phyloP scores from a whole-genome alignment of 768 basidiomycete genomes.

The Leucogyrophana mollusca region DNA sequence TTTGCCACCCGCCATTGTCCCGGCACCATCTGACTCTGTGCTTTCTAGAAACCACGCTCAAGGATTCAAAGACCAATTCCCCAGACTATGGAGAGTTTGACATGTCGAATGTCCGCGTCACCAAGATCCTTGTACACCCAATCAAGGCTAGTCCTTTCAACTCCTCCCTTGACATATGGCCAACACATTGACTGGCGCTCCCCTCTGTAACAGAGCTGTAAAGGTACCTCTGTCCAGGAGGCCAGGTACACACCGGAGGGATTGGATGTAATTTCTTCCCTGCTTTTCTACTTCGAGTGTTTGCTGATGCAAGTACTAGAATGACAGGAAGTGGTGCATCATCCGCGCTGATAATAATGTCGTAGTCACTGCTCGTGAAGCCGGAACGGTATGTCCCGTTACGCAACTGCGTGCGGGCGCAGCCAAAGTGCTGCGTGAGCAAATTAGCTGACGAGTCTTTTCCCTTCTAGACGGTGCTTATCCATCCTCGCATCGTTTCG shows the following conservation, averaged over 20 bases:
- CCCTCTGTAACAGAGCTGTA: slow-evolving; percentile 55
- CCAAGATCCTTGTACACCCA: slow-evolving; percentile 63
- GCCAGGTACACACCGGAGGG: slow-evolving; percentile 61
- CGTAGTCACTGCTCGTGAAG: slow-evolving; percentile 68
- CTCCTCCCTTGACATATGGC: background rate
- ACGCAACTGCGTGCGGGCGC: background rate
- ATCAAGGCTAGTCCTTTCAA: slow-evolving; percentile 49
- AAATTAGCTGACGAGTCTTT: background rate
- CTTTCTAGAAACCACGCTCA: too few relatives aligned
- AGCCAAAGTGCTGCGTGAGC: background rate
- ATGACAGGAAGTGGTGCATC: slow-evolving; percentile 73
- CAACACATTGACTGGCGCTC: background rate
- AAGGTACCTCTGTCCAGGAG: slow-evolving; percentile 58
- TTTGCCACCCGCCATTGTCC: too few relatives aligned
- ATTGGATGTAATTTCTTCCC: slow-evolving; percentile 51
- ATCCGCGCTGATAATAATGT: slow-evolving; percentile 51
- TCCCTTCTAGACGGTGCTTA: slow-evolving; percentile 63
- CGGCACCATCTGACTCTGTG: too few relatives aligned
- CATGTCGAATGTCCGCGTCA: slow-evolving; percentile 39
- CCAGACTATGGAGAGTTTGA: slow-evolving; percentile 23
- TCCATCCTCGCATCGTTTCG: slow-evolving; percentile 51
- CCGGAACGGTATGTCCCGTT: slow-evolving; percentile 45
- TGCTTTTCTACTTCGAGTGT: background rate
- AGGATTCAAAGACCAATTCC: background rate
- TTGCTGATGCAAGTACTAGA: slow-evolving; percentile 35